Evolutionary conservation across 208 protist genomes (phyloP).

Genomic region (Acanthamoeba healyi): DNA sequence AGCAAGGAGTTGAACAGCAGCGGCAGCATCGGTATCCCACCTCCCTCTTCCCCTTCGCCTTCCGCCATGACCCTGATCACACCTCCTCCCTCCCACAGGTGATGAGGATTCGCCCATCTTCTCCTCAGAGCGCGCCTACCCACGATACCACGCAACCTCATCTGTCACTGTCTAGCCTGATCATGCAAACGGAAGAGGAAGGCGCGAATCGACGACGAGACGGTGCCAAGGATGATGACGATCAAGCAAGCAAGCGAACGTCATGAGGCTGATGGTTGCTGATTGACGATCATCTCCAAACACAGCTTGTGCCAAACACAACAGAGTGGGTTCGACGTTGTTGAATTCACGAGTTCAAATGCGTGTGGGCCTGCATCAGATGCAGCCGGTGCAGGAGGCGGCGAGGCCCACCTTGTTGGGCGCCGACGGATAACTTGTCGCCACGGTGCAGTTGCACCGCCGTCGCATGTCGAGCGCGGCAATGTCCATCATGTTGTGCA

Average conservation of each 20-base stretch:
- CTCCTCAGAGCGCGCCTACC: neutral
- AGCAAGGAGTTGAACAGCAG: neutral
- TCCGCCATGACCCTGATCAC: neutral
- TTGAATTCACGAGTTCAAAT: neutral
- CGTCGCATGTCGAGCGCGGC: slow-evolving; percentile 64
- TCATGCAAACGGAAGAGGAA: too few relatives aligned
- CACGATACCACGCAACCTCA: slow-evolving; percentile 11
- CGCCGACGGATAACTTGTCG: neutral
- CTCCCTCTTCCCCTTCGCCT: neutral
- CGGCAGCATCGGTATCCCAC: neutral
- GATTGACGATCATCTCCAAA: too few relatives aligned
- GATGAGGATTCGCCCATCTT: neutral
- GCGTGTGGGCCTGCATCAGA: neutral
- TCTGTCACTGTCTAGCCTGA: too few relatives aligned
- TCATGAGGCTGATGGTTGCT: too few relatives aligned
- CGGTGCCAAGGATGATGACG: too few relatives aligned
- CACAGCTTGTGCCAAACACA: too few relatives aligned
- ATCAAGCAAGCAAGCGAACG: too few relatives aligned
- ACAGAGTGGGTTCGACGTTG: too few relatives aligned
- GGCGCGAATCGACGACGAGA: too few relatives aligned
- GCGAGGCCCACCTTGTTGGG: slow-evolving; percentile 57
- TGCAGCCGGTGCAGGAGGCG: slow-evolving; percentile 52
- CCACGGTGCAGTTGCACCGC: slow-evolving; percentile 43
- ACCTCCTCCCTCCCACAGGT: neutral
- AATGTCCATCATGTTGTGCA: slow-evolving; percentile 73